Evolutionary conservation across 2,329 filamentous ascomycete species (phyloP).

Genomic region (Bipolaris victoriae): DNA sequence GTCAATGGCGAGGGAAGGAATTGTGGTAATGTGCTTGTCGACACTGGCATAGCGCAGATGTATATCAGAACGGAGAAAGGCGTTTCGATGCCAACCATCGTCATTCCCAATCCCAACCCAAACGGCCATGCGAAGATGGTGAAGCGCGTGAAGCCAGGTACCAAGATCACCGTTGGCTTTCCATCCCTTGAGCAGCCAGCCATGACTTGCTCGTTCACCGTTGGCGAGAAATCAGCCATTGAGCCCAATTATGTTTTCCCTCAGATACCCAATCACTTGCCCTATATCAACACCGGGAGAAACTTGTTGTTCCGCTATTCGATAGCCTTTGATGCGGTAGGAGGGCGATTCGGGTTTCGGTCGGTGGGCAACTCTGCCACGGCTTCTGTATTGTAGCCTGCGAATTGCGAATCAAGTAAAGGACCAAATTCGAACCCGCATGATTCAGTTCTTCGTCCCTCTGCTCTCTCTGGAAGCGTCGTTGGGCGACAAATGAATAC

Average conservation of each 20-base stretch:
- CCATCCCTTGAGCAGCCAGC: slow-evolving; percentile 22
- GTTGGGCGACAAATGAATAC: slow-evolving; percentile 10
- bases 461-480: slow-evolving; percentile 1
- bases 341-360: slow-evolving; percentile 42
- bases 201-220: slow-evolving; percentile 34
- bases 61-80: slow-evolving; percentile 41
- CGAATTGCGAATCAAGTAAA: slow-evolving; percentile 1
- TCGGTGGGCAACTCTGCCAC: slow-evolving; percentile 21
- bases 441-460: slow-evolving; percentile 1
- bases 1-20: slow-evolving; percentile 28
- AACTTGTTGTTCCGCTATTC: slow-evolving; percentile 42
- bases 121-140: slow-evolving; percentile 34
- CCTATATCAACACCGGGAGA: slow-evolving; percentile 45
- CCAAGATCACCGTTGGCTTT: slow-evolving; percentile 36
- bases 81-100: slow-evolving; percentile 35
- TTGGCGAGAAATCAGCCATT: slow-evolving; percentile 33
- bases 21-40: slow-evolving; percentile 39
- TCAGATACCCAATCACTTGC: slow-evolving; percentile 24
- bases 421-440: background rate
- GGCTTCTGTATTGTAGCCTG: slow-evolving; percentile 24
- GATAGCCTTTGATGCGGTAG: slow-evolving; percentile 45
- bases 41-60: slow-evolving; percentile 46
- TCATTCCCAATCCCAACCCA: slow-evolving; percentile 41
- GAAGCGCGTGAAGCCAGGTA: slow-evolving; percentile 40
- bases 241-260: slow-evolving; percentile 41